Base-by-base conservation (phyloP, 192 early-diverging fungal genomes). In the Coemansia sp. region DNA sequence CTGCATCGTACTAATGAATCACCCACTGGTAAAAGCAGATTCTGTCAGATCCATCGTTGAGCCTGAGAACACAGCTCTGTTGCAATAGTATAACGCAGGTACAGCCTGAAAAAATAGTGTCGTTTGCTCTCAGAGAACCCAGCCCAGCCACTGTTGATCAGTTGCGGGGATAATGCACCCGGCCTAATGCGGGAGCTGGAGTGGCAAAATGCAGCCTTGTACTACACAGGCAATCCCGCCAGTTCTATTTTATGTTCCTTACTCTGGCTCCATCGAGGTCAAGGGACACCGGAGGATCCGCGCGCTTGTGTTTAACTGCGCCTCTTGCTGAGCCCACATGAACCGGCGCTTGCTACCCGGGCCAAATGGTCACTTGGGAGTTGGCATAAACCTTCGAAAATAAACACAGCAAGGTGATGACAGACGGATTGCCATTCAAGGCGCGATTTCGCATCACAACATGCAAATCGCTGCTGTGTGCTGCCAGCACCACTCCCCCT, bases 171-270 rank as follows among this genome's bases (percentile, higher is more conserved):
- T 11, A 24, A 52, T 52, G 50, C 24, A 9, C 50, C 50, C 12
- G 3, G 50, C 53, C 16, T 29, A 16, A 56, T 30, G 53, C 27
- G 53, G n/a, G 53, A 56, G 30, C 53, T 29, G 24, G 50, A 24
- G 24, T 56, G 53, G 53, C 53, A 56, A 32, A 56, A 56, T 56
- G 53, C 53, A 56, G 29, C 27, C 22, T 16, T 32, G 53, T 56
- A 9, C 29, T 56, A 56, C 53, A 2, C 16, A 56, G 53, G 30
- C 24, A n/a, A 32, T 32, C 53, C 53, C 29, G 24, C 29, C 29
- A 2, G 53, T 56, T 16, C 27, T 56, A 15, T 56, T 29, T 13
- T 22, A 32, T 30, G 27, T 56, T 30, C 29, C 53, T 32, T 56
- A 15, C 53, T 56, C 53, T 56, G 53, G 53, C 30, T 56, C 29